Evolutionary conservation across 1,139 yeast genomes (phyloP).

Genomic region (Taphrina deformans): DNA sequence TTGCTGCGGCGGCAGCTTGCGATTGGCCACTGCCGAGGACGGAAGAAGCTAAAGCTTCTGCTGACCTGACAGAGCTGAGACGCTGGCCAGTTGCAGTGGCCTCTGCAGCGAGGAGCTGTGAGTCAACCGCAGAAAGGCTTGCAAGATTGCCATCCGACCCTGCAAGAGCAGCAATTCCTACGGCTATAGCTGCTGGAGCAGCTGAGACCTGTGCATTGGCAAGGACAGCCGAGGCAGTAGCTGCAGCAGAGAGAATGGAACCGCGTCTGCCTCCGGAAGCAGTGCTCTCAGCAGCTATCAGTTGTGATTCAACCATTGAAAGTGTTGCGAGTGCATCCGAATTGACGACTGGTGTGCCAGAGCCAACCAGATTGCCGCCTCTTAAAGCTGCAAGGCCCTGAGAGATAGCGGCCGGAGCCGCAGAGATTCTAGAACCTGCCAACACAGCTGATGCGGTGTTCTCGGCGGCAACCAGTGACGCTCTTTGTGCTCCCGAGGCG

Average conservation of each 20-base stretch:
- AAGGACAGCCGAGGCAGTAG: slow-evolving; percentile 8
- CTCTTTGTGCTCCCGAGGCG: neutral
- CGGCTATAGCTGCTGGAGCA: slow-evolving; percentile 8
- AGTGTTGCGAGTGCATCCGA: neutral
- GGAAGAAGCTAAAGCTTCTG: slow-evolving; percentile 2
- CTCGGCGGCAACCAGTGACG: neutral
- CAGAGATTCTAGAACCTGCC: neutral
- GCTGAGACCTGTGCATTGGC: neutral
- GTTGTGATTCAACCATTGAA: neutral
- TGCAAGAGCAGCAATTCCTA: neutral
- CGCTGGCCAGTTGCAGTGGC: slow-evolving; percentile 4
- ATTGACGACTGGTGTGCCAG: neutral
- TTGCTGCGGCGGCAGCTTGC: slow-evolving; percentile 1
- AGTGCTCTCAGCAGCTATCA: slow-evolving; percentile 9
- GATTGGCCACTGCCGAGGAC: neutral
- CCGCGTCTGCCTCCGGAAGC: neutral
- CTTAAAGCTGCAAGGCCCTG: neutral
- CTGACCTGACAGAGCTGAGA: neutral
- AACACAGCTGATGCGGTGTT: neutral
- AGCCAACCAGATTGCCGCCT: neutral
- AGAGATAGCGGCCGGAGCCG: neutral
- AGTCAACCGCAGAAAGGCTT: neutral
- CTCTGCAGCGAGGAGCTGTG: slow-evolving; percentile 6
- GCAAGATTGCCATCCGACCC: neutral
- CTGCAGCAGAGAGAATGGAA: neutral